Percentiles rank a stretch among this genome's conserved stretches.
Conservation (phyloP, 164 flowering plant species). For the Nymphaea thermarum region DNA sequence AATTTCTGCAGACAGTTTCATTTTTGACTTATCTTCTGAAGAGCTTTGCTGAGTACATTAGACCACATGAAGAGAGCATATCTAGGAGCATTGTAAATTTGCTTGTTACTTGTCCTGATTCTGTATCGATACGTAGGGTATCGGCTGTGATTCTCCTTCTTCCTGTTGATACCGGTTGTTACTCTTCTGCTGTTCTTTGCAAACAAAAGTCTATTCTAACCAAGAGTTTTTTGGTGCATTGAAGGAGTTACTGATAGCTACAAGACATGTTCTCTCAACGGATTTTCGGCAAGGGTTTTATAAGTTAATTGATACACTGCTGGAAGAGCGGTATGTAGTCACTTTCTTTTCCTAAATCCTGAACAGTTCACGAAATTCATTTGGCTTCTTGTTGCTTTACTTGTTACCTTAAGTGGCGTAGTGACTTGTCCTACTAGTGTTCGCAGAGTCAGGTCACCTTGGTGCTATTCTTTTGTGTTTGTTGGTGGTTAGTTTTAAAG, state of each 20-base stretch:
- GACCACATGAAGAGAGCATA: slow-evolving; percentile 97
- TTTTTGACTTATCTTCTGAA: slow-evolving; percentile 91
- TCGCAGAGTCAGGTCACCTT: no score
- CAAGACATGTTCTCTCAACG: slow-evolving; percentile 93
- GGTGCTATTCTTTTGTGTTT: no score
- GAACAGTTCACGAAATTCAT: no score
- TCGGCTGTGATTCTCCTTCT: neutral
- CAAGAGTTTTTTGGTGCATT: neutral
- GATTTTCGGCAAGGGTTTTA: slow-evolving; percentile 95
- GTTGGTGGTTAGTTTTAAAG: no score
- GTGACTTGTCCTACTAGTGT: no score
- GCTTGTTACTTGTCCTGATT: slow-evolving; percentile 95
- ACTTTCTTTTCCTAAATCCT: no score
- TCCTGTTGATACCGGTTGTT: neutral
- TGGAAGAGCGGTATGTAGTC: slow-evolving; percentile 72
- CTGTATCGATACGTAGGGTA: slow-evolving; percentile 89
- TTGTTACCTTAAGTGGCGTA: no score
- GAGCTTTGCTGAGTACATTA: slow-evolving; percentile 85
- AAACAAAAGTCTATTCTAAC: neutral
- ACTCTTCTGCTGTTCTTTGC: neutral
- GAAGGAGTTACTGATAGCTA: slow-evolving; percentile 90
- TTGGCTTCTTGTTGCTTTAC: no score
- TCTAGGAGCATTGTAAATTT: slow-evolving; percentile 96
- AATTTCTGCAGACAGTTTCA: slow-evolving; percentile 78
- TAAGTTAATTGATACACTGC: slow-evolving; percentile 84